Conservation (phyloP, 1,139 yeast species). For the Hyphopichia burtonii region DNA sequence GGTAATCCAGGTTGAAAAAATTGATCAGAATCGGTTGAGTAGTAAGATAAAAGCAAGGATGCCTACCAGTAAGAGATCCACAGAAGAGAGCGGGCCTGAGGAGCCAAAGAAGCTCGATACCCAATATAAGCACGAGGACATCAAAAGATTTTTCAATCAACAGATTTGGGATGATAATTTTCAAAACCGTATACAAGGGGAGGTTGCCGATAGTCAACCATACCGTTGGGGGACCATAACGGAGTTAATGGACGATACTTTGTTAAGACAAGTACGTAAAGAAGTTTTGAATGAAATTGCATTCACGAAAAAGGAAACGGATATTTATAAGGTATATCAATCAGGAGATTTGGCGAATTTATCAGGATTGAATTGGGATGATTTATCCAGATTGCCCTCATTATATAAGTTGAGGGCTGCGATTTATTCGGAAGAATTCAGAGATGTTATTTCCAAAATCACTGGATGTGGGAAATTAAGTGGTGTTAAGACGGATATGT, state of each 20-base stretch:
- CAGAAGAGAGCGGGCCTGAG: neutral
- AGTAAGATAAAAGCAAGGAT: neutral
- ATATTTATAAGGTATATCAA: conserved; percentile 91
- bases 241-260: conserved; percentile 69
- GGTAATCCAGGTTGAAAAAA: too few relatives aligned
- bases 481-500: conserved; percentile 88
- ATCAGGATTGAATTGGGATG: conserved; percentile 79
- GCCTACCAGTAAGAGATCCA: conserved; percentile 1
- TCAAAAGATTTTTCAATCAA: conserved; percentile 49
- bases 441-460: conserved; percentile 76
- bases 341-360: conserved; percentile 94
- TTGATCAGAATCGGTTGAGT: too few relatives aligned
- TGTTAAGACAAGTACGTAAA: conserved; percentile 73
- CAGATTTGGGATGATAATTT: conserved; percentile 52
- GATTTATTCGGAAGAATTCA: conserved; percentile 79
- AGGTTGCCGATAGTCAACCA: conserved; percentile 61
- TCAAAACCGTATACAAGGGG: conserved; percentile 37
- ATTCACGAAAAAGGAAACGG: conserved; percentile 94
- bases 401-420: conserved; percentile 79
- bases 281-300: conserved; percentile 84
- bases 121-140: conserved; percentile 32
- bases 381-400: conserved; percentile 69
- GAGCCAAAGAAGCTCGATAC: conserved; percentile 19
- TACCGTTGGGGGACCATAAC: conserved; percentile 87
- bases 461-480: conserved; percentile 90